Evolutionary conservation across 352 stramenopile genomes (phyloP).

Genomic region (Pythium periplocum): DNA sequence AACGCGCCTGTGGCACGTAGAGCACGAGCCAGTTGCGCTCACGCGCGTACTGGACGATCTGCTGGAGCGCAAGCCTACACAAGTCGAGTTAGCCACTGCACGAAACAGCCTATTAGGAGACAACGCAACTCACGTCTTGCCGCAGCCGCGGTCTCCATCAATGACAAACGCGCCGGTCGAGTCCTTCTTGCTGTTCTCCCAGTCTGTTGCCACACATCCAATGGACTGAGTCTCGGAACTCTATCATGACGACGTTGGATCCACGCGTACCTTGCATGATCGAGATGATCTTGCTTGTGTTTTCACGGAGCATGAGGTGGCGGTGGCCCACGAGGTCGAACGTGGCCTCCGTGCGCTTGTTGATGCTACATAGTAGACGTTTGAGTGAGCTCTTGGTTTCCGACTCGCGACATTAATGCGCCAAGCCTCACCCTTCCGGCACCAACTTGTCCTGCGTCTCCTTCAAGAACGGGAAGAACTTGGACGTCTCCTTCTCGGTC

Average conservation of each 20-base stretch:
- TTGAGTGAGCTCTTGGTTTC: no score
- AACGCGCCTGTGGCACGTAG: conserved; percentile 70
- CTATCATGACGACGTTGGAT: no score
- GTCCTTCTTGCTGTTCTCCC: conserved; percentile 47
- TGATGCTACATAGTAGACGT: conserved; percentile 25
- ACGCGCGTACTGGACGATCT: conserved; percentile 85
- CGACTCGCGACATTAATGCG: no score
- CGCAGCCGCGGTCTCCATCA: conserved; percentile 74
- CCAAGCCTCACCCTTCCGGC: conserved; percentile 42
- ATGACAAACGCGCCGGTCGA: conserved; percentile 58
- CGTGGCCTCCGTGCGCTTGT: conserved; percentile 62
- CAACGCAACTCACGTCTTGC: conserved; percentile 42
- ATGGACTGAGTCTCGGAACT: no score
- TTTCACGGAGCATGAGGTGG: conserved; percentile 83
- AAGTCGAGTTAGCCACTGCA: conserved; percentile 1
- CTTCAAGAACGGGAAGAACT: conserved; percentile 79
- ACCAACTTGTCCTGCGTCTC: conserved; percentile 72
- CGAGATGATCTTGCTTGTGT: conserved; percentile 66
- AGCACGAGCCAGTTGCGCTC: conserved; percentile 85
- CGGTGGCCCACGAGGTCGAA: conserved; percentile 82
- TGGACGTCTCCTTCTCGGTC: conserved; percentile 52
- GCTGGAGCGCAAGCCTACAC: conserved; percentile 60
- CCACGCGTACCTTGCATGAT: conserved; percentile 54
- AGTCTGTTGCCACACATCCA: conserved; percentile 27
- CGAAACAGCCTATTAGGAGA: not conserved